Base-by-base conservation (phyloP, 2,329 filamentous ascomycete species). In the Aspergillus spinulosporus region DNA sequence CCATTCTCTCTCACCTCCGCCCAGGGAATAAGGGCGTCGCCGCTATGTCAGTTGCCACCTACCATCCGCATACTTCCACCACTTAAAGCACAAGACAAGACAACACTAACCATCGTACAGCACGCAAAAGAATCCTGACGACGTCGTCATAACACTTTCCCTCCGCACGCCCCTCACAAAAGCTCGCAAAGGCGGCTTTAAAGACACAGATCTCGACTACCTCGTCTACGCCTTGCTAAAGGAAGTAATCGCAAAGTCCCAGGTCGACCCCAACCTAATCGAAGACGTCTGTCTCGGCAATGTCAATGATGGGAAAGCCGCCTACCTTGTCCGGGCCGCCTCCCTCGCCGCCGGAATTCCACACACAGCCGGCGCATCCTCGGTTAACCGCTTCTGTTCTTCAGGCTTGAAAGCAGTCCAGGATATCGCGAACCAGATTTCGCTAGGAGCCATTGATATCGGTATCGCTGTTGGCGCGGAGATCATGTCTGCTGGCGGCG, bases 371-470 rank as follows among this genome's bases (percentile, higher is more conserved):
- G 84, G 86, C 62, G 90, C 89, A 62, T 92, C 84, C 43, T 87
- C 88, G 43, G 82, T 96, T 57, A 97, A 97, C 82, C 88, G 94
- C 60, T 97, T 99, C 86, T 99, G 94, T 83, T 95, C 91, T 37
- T 97, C 92, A 0, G 94, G 94, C 36, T 87, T 99, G 63, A 95
- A 97, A 78, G 92, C 94, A 56, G 90, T 92, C 4, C 92, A 96
- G 75, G 92, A 97, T 70, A 95, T 99, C 64, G 92, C 94, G 49
- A 88, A 94, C 77, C 84, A 92, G 72, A 97, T 99, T 74, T 74
- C 82, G 57, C 78, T 80, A 49, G 92, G 92, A 60, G 84, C 84
- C 65, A 97, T 99, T 73, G 88, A 96, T 58, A 75, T 96, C 62
- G 94, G 94, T 66, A 80, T 99, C 59, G 93, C 92, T 12, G 76